Conservation (phyloP, 768 basidiomycete genomes). For the Kwoniella europaea region DNA sequence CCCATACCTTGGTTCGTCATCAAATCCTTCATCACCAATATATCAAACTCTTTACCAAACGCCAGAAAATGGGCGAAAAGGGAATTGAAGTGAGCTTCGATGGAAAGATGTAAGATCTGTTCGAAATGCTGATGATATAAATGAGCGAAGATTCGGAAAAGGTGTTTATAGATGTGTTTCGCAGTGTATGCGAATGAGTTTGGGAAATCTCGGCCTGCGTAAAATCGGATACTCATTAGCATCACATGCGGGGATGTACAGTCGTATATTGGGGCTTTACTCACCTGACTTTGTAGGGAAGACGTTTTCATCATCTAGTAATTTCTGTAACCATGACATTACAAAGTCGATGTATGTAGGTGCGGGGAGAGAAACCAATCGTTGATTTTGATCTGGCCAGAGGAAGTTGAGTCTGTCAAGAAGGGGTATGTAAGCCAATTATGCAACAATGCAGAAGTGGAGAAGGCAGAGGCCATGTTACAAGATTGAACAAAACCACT, state of each 20-base stretch:
- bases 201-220: slow-evolving; percentile 80
- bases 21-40: slow-evolving; percentile 87
- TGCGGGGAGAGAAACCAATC: slow-evolving; percentile 83
- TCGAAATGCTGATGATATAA: slow-evolving; percentile 93
- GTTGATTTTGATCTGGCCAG: slow-evolving; percentile 91
- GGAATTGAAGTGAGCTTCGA: slow-evolving; percentile 90
- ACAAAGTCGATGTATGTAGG: slow-evolving; percentile 98
- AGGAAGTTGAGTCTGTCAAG: slow-evolving; percentile 79
- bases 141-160: slow-evolving; percentile 97
- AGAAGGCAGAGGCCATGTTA: background rate
- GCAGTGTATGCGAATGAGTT: slow-evolving; percentile 82
- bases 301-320: slow-evolving; percentile 88
- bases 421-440: background rate
- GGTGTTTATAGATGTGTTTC: slow-evolving; percentile 94
- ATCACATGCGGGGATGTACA: background rate
- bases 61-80: slow-evolving; percentile 97
- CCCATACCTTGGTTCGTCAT: slow-evolving; percentile 60
- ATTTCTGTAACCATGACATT: slow-evolving; percentile 93
- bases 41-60: slow-evolving; percentile 90
- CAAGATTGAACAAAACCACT: slow-evolving; percentile 4
- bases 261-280: slow-evolving; percentile 40
- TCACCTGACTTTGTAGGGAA: slow-evolving; percentile 95
- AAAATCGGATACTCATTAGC: background rate
- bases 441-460: background rate
- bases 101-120: slow-evolving; percentile 82